Evolutionary conservation across 352 stramenopile genomes (phyloP).

Genomic region (Blastocystis sp.): DNA sequence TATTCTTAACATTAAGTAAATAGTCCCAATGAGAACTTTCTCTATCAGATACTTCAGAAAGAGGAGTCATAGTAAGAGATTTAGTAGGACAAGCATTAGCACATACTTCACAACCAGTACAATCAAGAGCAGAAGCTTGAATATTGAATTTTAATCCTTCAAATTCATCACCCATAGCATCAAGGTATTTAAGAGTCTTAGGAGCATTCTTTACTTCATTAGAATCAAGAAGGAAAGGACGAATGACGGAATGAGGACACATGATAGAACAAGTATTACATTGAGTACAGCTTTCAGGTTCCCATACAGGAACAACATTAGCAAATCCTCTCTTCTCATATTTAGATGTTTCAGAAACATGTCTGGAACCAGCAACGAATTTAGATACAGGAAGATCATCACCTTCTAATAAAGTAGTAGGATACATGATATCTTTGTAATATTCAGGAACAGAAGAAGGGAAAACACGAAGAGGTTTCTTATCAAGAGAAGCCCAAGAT

Average conservation of each 20-base stretch:
- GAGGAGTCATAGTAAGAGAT: conserved; percentile 46
- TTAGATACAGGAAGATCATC: conserved; percentile 47
- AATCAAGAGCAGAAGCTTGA: conserved; percentile 49
- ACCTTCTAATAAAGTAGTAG: conserved; percentile 44
- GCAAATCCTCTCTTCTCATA: conserved; percentile 45
- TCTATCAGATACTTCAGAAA: conserved; percentile 43
- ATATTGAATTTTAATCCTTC: conserved; percentile 47
- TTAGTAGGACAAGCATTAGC: conserved; percentile 48
- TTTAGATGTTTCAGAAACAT: conserved; percentile 43
- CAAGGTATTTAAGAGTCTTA: conserved; percentile 45
- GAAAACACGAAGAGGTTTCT: conserved; percentile 42
- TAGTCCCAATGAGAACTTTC: conserved; percentile 48
- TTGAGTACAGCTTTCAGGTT: conserved; percentile 47
- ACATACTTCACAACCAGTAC: conserved; percentile 49
- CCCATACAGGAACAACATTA: conserved; percentile 43
- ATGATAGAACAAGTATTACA: conserved; percentile 50
- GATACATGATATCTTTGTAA: conserved; percentile 46
- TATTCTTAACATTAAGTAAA: conserved; percentile 44
- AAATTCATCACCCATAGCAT: conserved; percentile 43
- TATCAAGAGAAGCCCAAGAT: conserved; percentile 44
- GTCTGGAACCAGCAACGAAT: conserved; percentile 46
- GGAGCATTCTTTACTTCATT: conserved; percentile 45
- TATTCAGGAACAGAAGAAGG: conserved; percentile 42
- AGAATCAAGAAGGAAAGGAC: conserved; percentile 49
- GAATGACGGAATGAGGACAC: conserved; percentile 48